phyloP scores from a whole-genome alignment of 1,284 basidiomycete genomes.

The Golubevia sp. region DNA sequence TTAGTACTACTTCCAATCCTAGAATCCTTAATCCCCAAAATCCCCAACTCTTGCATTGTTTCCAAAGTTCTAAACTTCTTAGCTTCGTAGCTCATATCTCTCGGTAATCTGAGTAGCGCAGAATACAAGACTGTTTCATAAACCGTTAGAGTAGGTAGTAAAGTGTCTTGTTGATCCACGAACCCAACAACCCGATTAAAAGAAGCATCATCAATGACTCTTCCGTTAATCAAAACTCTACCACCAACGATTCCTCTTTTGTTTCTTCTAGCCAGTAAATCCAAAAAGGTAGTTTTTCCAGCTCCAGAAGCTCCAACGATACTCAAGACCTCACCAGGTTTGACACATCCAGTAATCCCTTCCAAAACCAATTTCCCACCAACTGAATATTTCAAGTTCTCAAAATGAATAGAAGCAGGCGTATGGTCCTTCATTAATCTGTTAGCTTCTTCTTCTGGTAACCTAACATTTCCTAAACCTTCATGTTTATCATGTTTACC shows the following conservation, averaged over 20 bases:
- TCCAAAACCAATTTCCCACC: conserved; percentile 73
- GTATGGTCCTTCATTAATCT: conserved; percentile 91
- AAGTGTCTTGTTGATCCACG: conserved; percentile 96
- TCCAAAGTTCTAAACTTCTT: conserved; percentile 93
- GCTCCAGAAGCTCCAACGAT: conserved; percentile 97
- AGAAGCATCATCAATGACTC: conserved; percentile 73
- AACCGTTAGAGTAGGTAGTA: conserved; percentile 94
- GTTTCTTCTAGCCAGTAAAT: conserved; percentile 86
- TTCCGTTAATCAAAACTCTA: conserved; percentile 81
- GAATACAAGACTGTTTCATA: conserved; percentile 96
- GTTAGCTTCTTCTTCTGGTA: conserved; percentile 76
- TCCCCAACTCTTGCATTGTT: conserved; percentile 93
- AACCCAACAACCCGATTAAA: conserved; percentile 88
- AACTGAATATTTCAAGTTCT: conserved; percentile 73
- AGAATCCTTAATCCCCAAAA: conserved; percentile 84
- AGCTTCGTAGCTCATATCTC: conserved; percentile 90
- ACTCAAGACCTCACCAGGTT: conserved; percentile 85
- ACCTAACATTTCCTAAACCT: conserved; percentile 10
- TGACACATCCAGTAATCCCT: conserved; percentile 77
- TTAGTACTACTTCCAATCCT: conserved; percentile 76
- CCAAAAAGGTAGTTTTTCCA: conserved; percentile 93
- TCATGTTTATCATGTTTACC: conserved; percentile 38
- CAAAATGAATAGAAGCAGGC: conserved; percentile 87
- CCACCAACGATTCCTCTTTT: conserved; percentile 81
- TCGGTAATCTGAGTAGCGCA: conserved; percentile 82